phyloP scores from a whole-genome alignment of 768 basidiomycete genomes.

The Hypholoma fasciculare region DNA sequence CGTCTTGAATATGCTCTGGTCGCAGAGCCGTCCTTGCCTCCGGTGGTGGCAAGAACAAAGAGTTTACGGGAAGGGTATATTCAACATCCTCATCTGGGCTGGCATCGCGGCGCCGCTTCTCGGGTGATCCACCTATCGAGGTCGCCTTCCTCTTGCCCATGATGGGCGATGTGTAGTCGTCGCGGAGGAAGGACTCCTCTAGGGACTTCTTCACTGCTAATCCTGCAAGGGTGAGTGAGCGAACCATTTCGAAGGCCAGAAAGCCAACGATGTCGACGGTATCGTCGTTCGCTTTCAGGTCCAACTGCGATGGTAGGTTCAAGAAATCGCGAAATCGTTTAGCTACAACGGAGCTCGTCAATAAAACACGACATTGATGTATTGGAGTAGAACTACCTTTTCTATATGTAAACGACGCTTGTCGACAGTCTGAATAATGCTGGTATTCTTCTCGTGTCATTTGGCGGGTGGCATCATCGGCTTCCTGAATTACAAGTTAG shows the following conservation, averaged over 20 bases:
- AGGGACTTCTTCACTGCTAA: conserved; percentile 80
- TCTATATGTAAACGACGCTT: conserved; percentile 95
- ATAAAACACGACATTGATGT: not conserved
- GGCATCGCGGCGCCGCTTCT: conserved; percentile 56
- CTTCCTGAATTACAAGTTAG: conserved; percentile 55
- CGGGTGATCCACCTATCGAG: conserved; percentile 44
- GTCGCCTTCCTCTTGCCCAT: conserved; percentile 71
- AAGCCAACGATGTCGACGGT: conserved; percentile 97
- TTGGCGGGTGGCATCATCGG: conserved; percentile 90
- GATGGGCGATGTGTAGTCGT: conserved; percentile 63
- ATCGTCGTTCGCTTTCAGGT: conserved; percentile 90
- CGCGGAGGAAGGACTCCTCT: conserved; percentile 68
- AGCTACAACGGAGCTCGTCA: conserved; percentile 41
- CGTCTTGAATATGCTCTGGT: conserved; percentile 89
- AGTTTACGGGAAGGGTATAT: conserved; percentile 64
- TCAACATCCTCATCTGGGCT: conserved; percentile 64
- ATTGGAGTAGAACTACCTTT: conserved; percentile 61
- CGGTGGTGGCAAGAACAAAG: conserved; percentile 79
- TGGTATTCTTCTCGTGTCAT: conserved; percentile 98
- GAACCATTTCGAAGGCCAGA: conserved; percentile 96
- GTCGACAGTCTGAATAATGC: conserved; percentile 94
- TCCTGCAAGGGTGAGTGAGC: conserved; percentile 87
- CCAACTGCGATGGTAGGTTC: conserved; percentile 82
- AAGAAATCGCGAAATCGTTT: conserved; percentile 96
- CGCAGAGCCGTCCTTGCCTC: conserved; percentile 77